Base-by-base conservation (phyloP, 345 rosid genomes). In the Turnera subulata region DNA sequence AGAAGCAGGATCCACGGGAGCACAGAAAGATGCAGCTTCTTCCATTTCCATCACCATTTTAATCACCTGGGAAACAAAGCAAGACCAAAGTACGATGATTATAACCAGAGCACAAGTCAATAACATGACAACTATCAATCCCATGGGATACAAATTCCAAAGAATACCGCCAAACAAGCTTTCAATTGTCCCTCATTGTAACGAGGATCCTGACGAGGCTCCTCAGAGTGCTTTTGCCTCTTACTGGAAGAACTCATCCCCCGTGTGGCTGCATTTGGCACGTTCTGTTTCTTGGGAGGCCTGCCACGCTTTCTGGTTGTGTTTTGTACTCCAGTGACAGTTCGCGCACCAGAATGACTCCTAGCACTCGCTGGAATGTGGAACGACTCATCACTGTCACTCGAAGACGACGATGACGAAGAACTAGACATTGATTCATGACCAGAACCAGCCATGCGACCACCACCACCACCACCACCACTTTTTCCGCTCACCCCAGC, bases 1-100 rank as follows among this genome's bases (percentile, higher is more conserved):
- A 35, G 64, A 22, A 50, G 51, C 40, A 66, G 64, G 70, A 58
- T 66, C 59, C 45, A 66, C 64, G 17, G 70, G 70, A 29, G 70
- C 19, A 23, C 15, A 58, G 14, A 66, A 66, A 45, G 59, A 47
- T 52, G 13, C 47, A 21, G 70, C 64, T 23, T 66, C 70, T 43
- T 66, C 59, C 70, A 66, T 58, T 21, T 44, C 54, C 70, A 66
- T 51, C 1, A 66, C 58, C 53, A 50, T 66, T 59, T 66, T 58
- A 44, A 66, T 66, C 58, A 66, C 70, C 70, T 66, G 24, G 5
- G 43, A 35, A 48, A 14, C 29, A 33, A 60, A 65, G 18, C 13
- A 43, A 16, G 19, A 6, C 17, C 42, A 38, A 46, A 39, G 9
- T n/a, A n/a, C n/a, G n/a, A n/a, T n/a, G n/a, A n/a, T n/a, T n/a